A percentile compares a stretch with the other conserved stretches of the same genome.
phyloP scores from a whole-genome alignment of 176 grass and related monocot genomes.

The Oryza rufipogon region DNA sequence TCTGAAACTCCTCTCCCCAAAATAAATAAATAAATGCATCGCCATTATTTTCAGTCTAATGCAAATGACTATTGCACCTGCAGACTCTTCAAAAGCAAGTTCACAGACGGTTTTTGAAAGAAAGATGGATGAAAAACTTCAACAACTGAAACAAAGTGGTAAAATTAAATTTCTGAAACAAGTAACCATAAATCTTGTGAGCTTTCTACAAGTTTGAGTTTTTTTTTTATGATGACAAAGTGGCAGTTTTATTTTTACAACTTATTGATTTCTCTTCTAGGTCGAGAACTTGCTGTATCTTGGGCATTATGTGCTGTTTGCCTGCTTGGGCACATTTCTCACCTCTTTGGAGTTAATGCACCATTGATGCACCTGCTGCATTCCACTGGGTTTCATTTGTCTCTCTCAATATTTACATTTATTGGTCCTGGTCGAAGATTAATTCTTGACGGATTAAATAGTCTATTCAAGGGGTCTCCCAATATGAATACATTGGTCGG shows the following conservation, averaged over 20 bases:
- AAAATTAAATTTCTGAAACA: constrained; percentile 36
- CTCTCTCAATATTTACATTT: constrained; percentile 94
- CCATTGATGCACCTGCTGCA: constrained; percentile 75
- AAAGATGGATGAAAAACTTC: constrained; percentile 94
- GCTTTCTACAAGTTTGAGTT: constrained; percentile 21
- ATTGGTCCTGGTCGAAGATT: constrained; percentile 82
- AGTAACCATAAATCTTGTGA: constrained; percentile 31
- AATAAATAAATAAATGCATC: constrained; percentile 1
- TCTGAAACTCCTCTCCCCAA: background rate
- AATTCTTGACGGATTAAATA: constrained; percentile 84
- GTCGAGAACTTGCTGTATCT: constrained; percentile 91
- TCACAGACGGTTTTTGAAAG: constrained; percentile 70
- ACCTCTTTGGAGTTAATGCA: constrained; percentile 65
- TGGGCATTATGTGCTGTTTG: constrained; percentile 96
- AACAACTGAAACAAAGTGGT: constrained; percentile 86
- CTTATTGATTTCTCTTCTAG: constrained; percentile 52
- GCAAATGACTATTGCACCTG: constrained; percentile 31
- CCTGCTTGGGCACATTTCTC: constrained; percentile 83
- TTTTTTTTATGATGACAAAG: background rate
- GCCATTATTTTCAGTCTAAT: constrained; percentile 28
- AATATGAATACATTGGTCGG: constrained; percentile 98
- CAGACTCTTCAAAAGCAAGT: constrained; percentile 78
- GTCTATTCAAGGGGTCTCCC: constrained; percentile 71
- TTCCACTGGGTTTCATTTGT: constrained; percentile 89
- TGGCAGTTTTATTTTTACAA: background rate